Evolutionary conservation across 2,329 filamentous ascomycete genomes (phyloP), one percentile per base, ranked within the genome.

Genomic region (Aspergillus ustus): DNA sequence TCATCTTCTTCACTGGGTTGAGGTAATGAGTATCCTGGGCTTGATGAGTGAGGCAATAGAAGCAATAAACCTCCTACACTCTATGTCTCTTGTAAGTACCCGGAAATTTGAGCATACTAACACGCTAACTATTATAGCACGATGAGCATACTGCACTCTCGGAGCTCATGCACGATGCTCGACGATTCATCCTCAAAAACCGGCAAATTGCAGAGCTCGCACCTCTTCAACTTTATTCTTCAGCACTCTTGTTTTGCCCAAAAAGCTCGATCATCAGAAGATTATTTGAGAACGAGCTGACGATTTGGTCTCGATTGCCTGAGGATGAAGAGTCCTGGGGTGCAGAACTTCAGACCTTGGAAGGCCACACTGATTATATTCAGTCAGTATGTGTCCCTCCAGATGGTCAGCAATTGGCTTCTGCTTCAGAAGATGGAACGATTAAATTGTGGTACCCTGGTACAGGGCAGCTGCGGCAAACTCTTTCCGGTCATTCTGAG

Each of bases 181-280:
- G 52, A n/a, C 34, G 60, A 29, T 59, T 56, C 52, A 56, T 62
- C 5, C 37, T 55, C 8, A 62, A 62, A 11, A 25, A 45, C 52
- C n/a, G 13, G 20, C n/a, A 50, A 6, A 62, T 62, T 52, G 34
- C 34, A 29, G 56, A 62, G 20, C 48, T 7, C 2, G 60, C 55
- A 54, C 56, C 52, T 15, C 37, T 59, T n/a, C 56, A 62, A 40
- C 45, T 62, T 2, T 62, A 62, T 29, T 44, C 40, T 43, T 55
- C 55, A 4, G 55, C 51, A 20, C 34, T 62, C 13, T 56, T 62
- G 15, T 62, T 59, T 17, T 44, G 49, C n/a, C 60, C 55, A 51
- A 48, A n/a, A 40, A 40, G 34, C 9, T 40, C 34, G 34, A 17
- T 40, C 15, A 40, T 17, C 11, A 13, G 34, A 40, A 13, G 1